Percentiles rank a stretch among this genome's conserved stretches.
These are phyloP conservation scores for Metschnikowia drakensbergensis DNA, from an alignment of 805 yeast genomes.

Conservation along the genomic window DNA sequence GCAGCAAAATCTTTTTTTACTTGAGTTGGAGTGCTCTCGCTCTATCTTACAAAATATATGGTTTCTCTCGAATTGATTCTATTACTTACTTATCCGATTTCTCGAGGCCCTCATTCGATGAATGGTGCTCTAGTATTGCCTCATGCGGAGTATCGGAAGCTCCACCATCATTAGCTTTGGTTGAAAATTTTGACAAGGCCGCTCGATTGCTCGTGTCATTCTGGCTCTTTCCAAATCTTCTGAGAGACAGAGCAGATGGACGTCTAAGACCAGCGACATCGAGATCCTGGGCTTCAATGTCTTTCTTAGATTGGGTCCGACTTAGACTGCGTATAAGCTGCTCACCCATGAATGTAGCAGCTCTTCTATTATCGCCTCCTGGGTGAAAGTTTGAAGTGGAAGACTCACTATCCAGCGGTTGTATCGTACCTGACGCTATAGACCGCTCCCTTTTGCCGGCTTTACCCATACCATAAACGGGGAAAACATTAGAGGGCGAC, in stretches of 20 bases:
- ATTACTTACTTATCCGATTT: not conserved
- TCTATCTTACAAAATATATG: too few relatives aligned
- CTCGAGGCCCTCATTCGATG: slow-evolving; percentile 1
- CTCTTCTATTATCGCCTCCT: slow-evolving; percentile 2
- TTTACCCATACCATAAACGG: slow-evolving; percentile 73
- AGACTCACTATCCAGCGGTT: slow-evolving; percentile 5
- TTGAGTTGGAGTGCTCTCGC: too few relatives aligned
- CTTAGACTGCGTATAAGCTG: slow-evolving; percentile 13
- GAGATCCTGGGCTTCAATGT: slow-evolving; percentile 9
- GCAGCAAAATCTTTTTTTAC: not conserved
- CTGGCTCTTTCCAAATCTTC: not conserved
- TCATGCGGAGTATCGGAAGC: slow-evolving; percentile 9
- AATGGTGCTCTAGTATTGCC: slow-evolving; percentile 5
- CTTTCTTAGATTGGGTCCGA: slow-evolving; percentile 9
- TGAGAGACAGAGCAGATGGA: slow-evolving; percentile 3
- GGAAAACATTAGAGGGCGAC: slow-evolving; percentile 77
- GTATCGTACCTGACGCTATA: slow-evolving; percentile 41
- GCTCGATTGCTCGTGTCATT: not conserved
- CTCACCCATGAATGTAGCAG: slow-evolving; percentile 15
- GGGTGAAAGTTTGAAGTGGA: not conserved
- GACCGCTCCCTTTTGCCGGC: slow-evolving; percentile 55
- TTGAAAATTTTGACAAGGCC: not conserved
- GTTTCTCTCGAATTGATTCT: not conserved
- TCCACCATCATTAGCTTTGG: not conserved
- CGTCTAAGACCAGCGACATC: not conserved